Percentiles rank a stretch among this genome's conserved stretches.
Evolutionary conservation across 495 filamentous ascomycete species (phyloP).

Genomic region (Viridothelium virens): DNA sequence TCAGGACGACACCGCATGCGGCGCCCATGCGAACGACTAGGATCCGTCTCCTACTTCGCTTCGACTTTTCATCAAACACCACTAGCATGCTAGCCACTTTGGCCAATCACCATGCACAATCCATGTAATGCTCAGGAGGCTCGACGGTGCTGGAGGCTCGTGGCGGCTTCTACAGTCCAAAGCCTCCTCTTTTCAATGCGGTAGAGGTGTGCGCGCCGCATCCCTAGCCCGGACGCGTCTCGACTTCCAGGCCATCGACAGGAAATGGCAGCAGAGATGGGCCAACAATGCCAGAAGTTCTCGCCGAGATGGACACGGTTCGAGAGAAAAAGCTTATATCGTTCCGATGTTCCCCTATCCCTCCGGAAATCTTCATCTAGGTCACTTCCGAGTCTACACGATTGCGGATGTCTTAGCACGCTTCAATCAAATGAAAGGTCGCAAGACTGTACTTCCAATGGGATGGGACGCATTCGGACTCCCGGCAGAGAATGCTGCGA

Average conservation of each 20-base stretch:
- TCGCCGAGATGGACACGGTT: background rate
- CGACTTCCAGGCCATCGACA: slow-evolving; percentile 57
- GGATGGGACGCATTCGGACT: slow-evolving; percentile 92
- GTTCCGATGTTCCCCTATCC: slow-evolving; percentile 93
- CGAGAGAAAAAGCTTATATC: slow-evolving; percentile 59
- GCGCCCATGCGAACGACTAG: background rate
- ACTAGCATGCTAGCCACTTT: background rate
- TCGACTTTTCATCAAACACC: background rate
- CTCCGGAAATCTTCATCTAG: slow-evolving; percentile 81
- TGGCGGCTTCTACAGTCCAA: background rate
- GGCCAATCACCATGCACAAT: slow-evolving; percentile 1
- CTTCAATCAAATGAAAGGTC: slow-evolving; percentile 67
- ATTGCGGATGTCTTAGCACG: slow-evolving; percentile 79
- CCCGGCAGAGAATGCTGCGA: slow-evolving; percentile 89
- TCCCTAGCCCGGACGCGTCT: slow-evolving; percentile 36
- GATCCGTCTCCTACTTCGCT: slow-evolving; percentile 2
- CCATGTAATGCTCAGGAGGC: slow-evolving; percentile 1
- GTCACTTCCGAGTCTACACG: slow-evolving; percentile 82
- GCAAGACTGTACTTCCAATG: slow-evolving; percentile 76
- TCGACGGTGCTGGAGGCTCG: slow-evolving; percentile 6
- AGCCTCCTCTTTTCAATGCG: background rate
- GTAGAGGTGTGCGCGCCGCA: background rate
- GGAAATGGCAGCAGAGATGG: slow-evolving; percentile 66
- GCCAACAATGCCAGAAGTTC: slow-evolving; percentile 23
- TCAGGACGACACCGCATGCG: slow-evolving; percentile 4